A percentile compares a stretch with the other conserved stretches of the same genome.
Conservation (phyloP, 2,329 filamentous ascomycete genomes). For the Ascochyta viciae-villosae region DNA sequence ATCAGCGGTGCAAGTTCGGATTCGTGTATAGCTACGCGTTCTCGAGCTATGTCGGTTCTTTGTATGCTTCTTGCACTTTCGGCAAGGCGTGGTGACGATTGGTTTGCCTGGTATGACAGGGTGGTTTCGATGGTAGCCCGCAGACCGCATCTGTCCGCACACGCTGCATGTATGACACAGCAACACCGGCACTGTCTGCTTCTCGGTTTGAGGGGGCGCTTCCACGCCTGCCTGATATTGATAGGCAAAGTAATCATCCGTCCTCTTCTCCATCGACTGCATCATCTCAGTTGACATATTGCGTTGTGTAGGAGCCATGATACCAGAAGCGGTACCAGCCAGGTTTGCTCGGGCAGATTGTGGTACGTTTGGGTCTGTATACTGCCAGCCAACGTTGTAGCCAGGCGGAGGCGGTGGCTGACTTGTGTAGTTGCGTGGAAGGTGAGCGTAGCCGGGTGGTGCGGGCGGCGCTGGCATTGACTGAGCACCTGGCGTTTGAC, state of each 20-base stretch:
- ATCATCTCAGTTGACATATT: slow-evolving; percentile 18
- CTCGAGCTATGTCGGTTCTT: slow-evolving; percentile 19
- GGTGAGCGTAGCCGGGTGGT: slow-evolving; percentile 20
- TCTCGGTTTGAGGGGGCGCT: slow-evolving; percentile 20
- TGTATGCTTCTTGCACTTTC: slow-evolving; percentile 41
- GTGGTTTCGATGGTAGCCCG: slow-evolving; percentile 44
- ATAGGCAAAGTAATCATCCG: slow-evolving; percentile 26
- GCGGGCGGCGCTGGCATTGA: slow-evolving; percentile 13
- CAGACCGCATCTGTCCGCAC: slow-evolving; percentile 44
- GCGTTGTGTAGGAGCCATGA: slow-evolving; percentile 22
- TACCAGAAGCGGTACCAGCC: slow-evolving; percentile 1
- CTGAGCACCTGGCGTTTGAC: slow-evolving; percentile 5
- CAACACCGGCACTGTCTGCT: slow-evolving; percentile 31
- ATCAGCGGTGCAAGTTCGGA: slow-evolving; percentile 30
- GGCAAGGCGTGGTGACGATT: slow-evolving; percentile 33
- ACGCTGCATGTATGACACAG: slow-evolving; percentile 46
- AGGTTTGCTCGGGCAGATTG: slow-evolving; percentile 9
- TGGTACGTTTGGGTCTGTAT: slow-evolving; percentile 19
- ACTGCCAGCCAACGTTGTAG: slow-evolving; percentile 28
- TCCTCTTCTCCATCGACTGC: slow-evolving; percentile 22
- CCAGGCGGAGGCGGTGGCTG: slow-evolving; percentile 20
- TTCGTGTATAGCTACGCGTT: slow-evolving; percentile 26
- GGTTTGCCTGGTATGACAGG: slow-evolving; percentile 45
- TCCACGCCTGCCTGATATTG: slow-evolving; percentile 21
- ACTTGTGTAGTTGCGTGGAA: slow-evolving; percentile 14